Conservation (phyloP, 1,139 yeast genomes). For the Geotrichum cucujoidarum region DNA sequence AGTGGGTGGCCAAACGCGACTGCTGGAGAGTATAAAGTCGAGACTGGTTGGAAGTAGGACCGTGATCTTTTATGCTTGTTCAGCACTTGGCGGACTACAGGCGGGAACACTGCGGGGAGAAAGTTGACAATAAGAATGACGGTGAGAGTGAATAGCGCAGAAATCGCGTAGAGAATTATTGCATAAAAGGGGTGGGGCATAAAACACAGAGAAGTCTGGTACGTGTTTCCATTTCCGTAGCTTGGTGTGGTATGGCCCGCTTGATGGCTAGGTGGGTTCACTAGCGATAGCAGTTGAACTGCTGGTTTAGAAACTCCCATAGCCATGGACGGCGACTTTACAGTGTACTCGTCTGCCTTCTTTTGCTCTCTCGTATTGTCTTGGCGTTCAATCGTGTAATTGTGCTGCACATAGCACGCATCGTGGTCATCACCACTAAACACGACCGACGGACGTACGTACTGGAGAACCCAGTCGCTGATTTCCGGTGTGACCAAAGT, state of each 20-base stretch:
- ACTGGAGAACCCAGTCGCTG: conserved; percentile 51
- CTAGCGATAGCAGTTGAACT: conserved; percentile 67
- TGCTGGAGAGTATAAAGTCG: not conserved
- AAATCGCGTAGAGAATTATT: conserved; percentile 30
- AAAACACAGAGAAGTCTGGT: conserved; percentile 48
- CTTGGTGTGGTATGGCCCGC: conserved; percentile 7
- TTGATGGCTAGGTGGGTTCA: conserved; percentile 17
- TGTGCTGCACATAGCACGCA: conserved; percentile 74
- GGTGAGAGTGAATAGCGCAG: conserved; percentile 24
- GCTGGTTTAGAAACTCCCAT: conserved; percentile 86
- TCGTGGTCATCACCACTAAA: conserved; percentile 97
- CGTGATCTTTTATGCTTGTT: not conserved
- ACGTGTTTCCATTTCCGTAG: not conserved
- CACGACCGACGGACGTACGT: conserved; percentile 58
- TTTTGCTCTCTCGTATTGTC: conserved; percentile 27
- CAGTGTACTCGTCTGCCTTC: conserved; percentile 68
- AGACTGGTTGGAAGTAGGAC: not conserved
- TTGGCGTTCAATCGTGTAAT: conserved; percentile 32
- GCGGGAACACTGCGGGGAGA: conserved; percentile 22
- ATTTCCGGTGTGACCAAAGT: conserved; percentile 61
- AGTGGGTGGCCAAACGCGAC: conserved; percentile 5
- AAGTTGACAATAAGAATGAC: conserved; percentile 21
- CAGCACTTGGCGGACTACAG: not conserved
- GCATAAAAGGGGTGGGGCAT: conserved; percentile 67
- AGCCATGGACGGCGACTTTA: conserved; percentile 88